These are phyloP conservation scores for Suhomyces vadensis DNA, from an alignment of 805 yeast species.

Conservation along the genomic window DNA sequence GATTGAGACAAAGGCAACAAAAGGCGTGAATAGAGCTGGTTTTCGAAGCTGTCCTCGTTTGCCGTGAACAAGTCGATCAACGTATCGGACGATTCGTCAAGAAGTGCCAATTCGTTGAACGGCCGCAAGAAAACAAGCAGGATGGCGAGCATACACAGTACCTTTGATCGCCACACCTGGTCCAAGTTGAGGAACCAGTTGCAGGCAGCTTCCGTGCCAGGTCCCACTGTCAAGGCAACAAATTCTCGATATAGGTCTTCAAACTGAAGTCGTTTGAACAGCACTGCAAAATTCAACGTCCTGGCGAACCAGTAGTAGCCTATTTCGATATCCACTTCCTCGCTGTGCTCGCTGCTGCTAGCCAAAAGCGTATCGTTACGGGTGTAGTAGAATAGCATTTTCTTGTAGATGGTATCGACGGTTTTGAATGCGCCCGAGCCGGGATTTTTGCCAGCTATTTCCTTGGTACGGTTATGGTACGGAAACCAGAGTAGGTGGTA, in stretches of 20 bases:
- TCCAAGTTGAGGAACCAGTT: constrained; percentile 4
- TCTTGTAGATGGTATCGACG: constrained; percentile 20
- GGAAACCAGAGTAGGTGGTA: constrained; percentile 26
- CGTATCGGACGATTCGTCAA: constrained; percentile 19
- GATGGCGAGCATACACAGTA: constrained; percentile 26
- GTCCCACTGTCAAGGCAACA: not conserved
- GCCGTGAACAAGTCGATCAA: constrained; percentile 21
- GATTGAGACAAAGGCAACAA: constrained; percentile 25
- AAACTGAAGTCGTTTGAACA: constrained; percentile 28
- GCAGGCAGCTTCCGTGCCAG: not conserved
- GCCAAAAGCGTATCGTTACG: constrained; percentile 21
- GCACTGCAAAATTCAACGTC: constrained; percentile 23
- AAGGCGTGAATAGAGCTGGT: constrained; percentile 18
- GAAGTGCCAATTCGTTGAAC: constrained; percentile 26
- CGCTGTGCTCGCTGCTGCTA: not conserved
- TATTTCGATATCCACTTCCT: constrained; percentile 16
- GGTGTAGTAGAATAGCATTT: constrained; percentile 23
- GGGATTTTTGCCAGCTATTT: not conserved
- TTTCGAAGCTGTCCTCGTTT: constrained; percentile 16
- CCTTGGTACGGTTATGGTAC: constrained; percentile 3
- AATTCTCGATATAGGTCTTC: constrained; percentile 27
- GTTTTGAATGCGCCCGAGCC: constrained; percentile 7
- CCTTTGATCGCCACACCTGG: constrained; percentile 17
- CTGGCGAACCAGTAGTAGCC: constrained; percentile 22
- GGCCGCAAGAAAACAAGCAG: constrained; percentile 30